Conservation (phyloP, 2,329 filamentous ascomycete genomes). For the Fusarium beomiforme region DNA sequence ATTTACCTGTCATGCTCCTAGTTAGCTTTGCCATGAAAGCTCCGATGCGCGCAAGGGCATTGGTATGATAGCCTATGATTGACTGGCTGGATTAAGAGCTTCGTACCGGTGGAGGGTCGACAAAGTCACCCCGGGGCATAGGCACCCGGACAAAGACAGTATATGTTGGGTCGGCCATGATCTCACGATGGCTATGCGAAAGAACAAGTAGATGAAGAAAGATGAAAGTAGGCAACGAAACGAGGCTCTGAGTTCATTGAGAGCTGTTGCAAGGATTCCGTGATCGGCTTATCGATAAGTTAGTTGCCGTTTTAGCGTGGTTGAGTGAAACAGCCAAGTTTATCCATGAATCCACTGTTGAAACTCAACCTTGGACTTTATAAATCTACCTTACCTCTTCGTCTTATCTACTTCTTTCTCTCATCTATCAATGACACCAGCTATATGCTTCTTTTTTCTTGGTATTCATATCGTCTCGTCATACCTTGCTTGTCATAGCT, state of each 20-base stretch:
- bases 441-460: slow-evolving; percentile 6
- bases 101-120: slow-evolving; percentile 86
- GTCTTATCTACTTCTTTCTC: background rate
- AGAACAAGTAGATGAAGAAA: slow-evolving; percentile 26
- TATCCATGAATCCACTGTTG: background rate
- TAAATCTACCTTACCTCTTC: too few species aligned
- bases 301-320: slow-evolving; percentile 30
- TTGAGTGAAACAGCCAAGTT: slow-evolving; percentile 11
- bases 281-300: slow-evolving; percentile 39
- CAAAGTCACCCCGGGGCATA: slow-evolving; percentile 85
- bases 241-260: slow-evolving; percentile 27
- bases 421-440: background rate
- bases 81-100: slow-evolving; percentile 2
- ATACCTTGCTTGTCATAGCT: slow-evolving; percentile 1
- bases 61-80: slow-evolving; percentile 24
- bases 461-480: slow-evolving; percentile 7
- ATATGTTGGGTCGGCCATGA: slow-evolving; percentile 65
- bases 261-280: slow-evolving; percentile 35
- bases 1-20: slow-evolving; percentile 68
- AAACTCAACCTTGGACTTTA: background rate
- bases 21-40: slow-evolving; percentile 38
- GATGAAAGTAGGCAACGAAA: slow-evolving; percentile 24
- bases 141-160: slow-evolving; percentile 92
- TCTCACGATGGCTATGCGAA: slow-evolving; percentile 32
- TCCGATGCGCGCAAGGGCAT: slow-evolving; percentile 20